Evolutionary conservation across 1,284 basidiomycete species (phyloP), one percentile per base, ranked within the genome.

Genomic region (Cryptococcus depauperatus): DNA sequence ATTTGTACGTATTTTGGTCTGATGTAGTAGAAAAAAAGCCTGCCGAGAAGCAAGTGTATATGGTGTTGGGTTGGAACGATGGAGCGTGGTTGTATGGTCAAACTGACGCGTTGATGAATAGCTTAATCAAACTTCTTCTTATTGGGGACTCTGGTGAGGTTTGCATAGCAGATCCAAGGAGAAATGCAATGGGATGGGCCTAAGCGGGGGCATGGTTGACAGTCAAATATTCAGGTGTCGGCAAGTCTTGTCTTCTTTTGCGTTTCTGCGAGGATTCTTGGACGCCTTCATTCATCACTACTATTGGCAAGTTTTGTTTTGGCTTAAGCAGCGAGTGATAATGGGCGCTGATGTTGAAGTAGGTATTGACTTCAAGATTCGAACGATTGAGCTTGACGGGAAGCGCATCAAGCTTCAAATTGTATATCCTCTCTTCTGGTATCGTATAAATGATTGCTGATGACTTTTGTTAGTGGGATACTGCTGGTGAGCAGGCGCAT

Each of bases 401-500:
- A 99, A 97, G 87, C 95, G 89, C 5, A 90, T 98, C 71, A 99
- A 98, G 74, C 81, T 99, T 54, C 95, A 98, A 75, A 99, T 99
- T 74, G 92, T 96, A 68, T 74, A 90, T 81, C 21, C 27, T 16
- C 4, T 32, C 34, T 34, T 27, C 33, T 13, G n/a, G 23, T 34
- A 34, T 25, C n/a, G 6, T 14, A 32, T 11, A 26, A 18, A 4
- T n/a, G 18, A 8, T 40, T 13, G 34, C 40, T 43, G 25, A 43
- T 35, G 14, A 5, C 19, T 34, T 27, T 43, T 37, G n/a, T 43
- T n/a, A 91, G 90, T 96, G 91, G 91, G 92, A 96, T 67, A 98
- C 95, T 50, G 95, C 95, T 40, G 93, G 63, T 61, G 40, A 32
- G 64, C 55, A 30, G 3, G 26, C 14, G 28, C 11, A 13, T 35